Conservation (phyloP, 1,284 basidiomycete species). For the Ganoderma lucidum region DNA sequence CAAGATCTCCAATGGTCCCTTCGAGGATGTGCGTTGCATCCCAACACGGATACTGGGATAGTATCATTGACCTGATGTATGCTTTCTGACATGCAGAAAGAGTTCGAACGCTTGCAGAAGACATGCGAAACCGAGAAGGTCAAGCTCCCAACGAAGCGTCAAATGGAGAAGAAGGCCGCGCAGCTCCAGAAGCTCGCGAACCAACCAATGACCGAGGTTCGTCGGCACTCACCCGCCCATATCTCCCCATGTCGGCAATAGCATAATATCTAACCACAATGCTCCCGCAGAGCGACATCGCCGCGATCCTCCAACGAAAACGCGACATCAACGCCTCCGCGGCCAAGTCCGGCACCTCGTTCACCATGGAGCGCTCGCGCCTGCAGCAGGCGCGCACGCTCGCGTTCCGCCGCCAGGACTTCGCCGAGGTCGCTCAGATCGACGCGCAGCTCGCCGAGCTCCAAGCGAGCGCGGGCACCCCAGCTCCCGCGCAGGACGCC, state of each 20-base stretch:
- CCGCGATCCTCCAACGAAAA: conserved; percentile 76
- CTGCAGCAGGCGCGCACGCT: conserved; percentile 73
- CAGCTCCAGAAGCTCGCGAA: conserved; percentile 66
- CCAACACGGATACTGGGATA: neutral
- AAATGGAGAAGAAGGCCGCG: conserved; percentile 69
- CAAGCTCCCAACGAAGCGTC: conserved; percentile 70
- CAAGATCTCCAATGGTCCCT: conserved; percentile 78
- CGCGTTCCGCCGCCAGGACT: conserved; percentile 76
- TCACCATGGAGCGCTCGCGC: conserved; percentile 67
- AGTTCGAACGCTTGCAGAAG: conserved; percentile 71
- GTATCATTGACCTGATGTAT: conserved; percentile 7
- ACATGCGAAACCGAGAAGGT: conserved; percentile 62
- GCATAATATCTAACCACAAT: neutral
- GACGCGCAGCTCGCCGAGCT: conserved; percentile 70
- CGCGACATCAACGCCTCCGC: conserved; percentile 58
- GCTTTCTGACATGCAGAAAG: conserved; percentile 56
- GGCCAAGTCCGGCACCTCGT: conserved; percentile 45
- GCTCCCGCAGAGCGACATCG: conserved; percentile 66
- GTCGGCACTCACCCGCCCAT: conserved; percentile 18
- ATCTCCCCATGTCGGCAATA: neutral
- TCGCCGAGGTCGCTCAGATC: conserved; percentile 62
- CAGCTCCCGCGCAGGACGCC: conserved; percentile 34
- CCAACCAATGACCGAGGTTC: conserved; percentile 80
- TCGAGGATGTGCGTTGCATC: conserved; percentile 59
- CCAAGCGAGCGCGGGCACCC: conserved; percentile 38